Evolutionary conservation across 2,329 filamentous ascomycete genomes (phyloP).

Genomic region (Chaetomium strumarium): DNA sequence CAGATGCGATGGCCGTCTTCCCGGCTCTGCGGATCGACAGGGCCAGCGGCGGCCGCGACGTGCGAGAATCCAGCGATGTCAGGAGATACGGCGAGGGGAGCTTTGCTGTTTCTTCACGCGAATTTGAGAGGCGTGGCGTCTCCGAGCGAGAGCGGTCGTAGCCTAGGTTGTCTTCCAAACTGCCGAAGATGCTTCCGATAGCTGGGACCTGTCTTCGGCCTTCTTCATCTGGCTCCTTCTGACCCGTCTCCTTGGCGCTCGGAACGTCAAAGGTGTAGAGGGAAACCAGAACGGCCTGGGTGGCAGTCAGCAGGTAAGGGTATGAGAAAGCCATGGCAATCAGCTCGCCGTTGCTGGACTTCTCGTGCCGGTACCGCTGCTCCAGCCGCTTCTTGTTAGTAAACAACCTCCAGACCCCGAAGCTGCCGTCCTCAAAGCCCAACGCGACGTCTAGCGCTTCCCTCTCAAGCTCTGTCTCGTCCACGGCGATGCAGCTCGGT

Average conservation of each 20-base stretch:
- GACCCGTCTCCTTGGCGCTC: constrained; percentile 10
- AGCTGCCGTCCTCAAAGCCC: constrained; percentile 67
- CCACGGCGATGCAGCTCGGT: constrained; percentile 63
- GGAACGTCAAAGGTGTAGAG: constrained; percentile 60
- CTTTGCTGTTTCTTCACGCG: not conserved
- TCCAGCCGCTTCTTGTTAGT: constrained; percentile 38
- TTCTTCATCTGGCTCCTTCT: not conserved
- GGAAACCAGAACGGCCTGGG: constrained; percentile 65
- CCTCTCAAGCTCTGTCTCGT: constrained; percentile 40
- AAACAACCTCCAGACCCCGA: constrained; percentile 62
- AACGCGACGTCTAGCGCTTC: constrained; percentile 54
- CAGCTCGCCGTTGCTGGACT: constrained; percentile 59
- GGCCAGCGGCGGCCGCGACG: constrained; percentile 69
- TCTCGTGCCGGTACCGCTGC: constrained; percentile 52
- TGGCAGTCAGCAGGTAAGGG: constrained; percentile 76
- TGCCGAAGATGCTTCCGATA: not conserved
- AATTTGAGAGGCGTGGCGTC: no score
- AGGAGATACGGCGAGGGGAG: constrained; percentile 52
- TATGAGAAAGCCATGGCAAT: constrained; percentile 64
- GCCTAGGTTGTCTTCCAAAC: no score
- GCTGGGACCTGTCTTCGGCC: not conserved
- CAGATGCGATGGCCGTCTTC: constrained; percentile 65
- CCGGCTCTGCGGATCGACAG: constrained; percentile 70
- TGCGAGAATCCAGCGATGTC: constrained; percentile 74
- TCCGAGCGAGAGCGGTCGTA: no score